phyloP scores from a whole-genome alignment of 176 grass and related monocot species.

The Oryza nivara region DNA sequence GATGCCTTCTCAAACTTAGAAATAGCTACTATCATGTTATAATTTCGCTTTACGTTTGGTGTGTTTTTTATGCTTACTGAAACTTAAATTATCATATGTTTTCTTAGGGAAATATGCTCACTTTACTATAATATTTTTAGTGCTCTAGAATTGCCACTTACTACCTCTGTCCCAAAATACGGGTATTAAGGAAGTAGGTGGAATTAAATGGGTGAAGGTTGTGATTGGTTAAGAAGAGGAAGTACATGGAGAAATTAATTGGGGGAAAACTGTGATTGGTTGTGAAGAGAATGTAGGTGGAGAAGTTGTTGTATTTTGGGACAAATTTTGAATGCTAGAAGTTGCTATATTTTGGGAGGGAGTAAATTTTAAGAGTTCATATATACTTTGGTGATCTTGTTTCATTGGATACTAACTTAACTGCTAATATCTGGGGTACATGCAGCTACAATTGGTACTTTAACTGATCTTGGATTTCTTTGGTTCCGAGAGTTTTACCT shows the following conservation, averaged over 20 bases:
- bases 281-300: too few relatives aligned
- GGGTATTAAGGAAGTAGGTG: too few relatives aligned
- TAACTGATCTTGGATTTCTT: conserved; percentile 98
- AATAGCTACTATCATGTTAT: conserved; percentile 32
- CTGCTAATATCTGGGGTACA: conserved; percentile 37
- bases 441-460: conserved; percentile 92
- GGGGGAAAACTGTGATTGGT: too few relatives aligned
- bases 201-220: too few relatives aligned
- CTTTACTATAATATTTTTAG: not conserved
- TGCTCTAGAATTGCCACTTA: not conserved
- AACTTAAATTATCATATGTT: conserved; percentile 17
- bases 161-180: too few relatives aligned
- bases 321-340: too few relatives aligned
- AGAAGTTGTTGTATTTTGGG: too few relatives aligned
- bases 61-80: not conserved
- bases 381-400: conserved; percentile 13
- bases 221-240: too few relatives aligned
- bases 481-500: conserved; percentile 99
- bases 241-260: too few relatives aligned
- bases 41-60: conserved; percentile 19
- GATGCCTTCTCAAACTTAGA: conserved; percentile 18
- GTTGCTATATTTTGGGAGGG: not conserved
- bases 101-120: conserved; percentile 4
- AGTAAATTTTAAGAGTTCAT: not conserved
- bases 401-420: conserved; percentile 31